Evolutionary conservation across 2,329 filamentous ascomycete genomes (phyloP), one percentile per base, ranked within the genome.

Genomic region (Pseudogymnoascus sp.): DNA sequence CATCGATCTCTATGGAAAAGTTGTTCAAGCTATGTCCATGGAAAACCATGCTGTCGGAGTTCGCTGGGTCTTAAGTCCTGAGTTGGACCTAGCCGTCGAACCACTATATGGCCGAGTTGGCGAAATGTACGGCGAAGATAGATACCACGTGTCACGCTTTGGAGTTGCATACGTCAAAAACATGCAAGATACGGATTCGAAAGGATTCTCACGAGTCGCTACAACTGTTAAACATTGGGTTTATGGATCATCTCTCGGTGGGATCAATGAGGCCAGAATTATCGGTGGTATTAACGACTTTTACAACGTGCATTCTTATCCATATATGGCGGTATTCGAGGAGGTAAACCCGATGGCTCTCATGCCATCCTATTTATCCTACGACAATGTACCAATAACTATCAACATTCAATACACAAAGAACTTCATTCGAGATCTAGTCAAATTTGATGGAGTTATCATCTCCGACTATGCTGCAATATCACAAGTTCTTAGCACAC

Each of bases 311-410:
- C 68, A 71, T 14, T 67, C 67, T 2, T 66, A 67, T 61, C 86
- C 87, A 0, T 89, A 89, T 66, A 85, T 89, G 74, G 87, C 89
- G 69, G 85, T 85, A 0, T 76, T 89, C 38, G 78, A 84, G 33
- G 84, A 88, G 65, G 83, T 84, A 11, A 83, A 85, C 59, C 84
- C 85, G 1, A 85, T 84, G 83, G 84, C 84, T 2, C 71, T 87
- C 59, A 88, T 88, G 84, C 80, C 81, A 4, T 83, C 84, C 1
- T 88, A 87, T 69, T 2, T 73, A 72, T 70, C 69, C 18, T 67
- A 74, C 3, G 72, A 75, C 56, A 67, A 70, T 2, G 66, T 74
- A 1, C 73, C 72, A 5, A 71, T 73, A 68, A 69, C 69, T 1
- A 68, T 68, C 63, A 75, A 75, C 64, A 68, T 69, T 60, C 70